Conservation (phyloP, 805 yeast species). For the Saturnispora diversa region DNA sequence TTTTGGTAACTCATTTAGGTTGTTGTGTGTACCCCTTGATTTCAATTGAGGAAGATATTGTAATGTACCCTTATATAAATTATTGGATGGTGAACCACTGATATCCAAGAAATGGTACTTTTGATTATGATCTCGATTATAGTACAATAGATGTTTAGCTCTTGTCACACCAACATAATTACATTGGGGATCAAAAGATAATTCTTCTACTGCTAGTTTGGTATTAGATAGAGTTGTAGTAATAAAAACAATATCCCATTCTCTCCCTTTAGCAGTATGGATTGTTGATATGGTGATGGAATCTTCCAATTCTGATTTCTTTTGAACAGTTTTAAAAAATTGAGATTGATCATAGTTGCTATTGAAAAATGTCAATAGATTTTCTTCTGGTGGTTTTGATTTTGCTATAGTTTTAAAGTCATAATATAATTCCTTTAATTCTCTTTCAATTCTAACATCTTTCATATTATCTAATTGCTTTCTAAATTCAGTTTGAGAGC, state of each 20-base stretch:
- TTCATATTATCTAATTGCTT: constrained; percentile 22
- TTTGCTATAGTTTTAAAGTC: constrained; percentile 23
- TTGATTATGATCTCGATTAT: constrained; percentile 22
- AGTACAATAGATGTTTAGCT: constrained; percentile 42
- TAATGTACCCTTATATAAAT: constrained; percentile 8
- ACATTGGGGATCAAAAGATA: constrained; percentile 8
- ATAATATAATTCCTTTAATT: constrained; percentile 32
- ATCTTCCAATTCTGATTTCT: constrained; percentile 16
- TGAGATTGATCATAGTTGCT: constrained; percentile 27
- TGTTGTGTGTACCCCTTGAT: constrained; percentile 3
- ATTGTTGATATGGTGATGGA: constrained; percentile 52
- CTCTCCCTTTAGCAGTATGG: constrained; percentile 69
- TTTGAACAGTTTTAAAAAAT: constrained; percentile 25
- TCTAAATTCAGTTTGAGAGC: constrained; percentile 30
- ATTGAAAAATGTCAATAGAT: constrained; percentile 35
- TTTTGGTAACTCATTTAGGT: constrained; percentile 11
- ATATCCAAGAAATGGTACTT: constrained; percentile 20
- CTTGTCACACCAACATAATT: constrained; percentile 63
- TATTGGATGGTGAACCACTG: neutral
- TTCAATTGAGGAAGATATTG: constrained; percentile 12
- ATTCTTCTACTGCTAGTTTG: neutral
- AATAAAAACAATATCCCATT: constrained; percentile 61
- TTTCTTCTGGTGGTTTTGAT: constrained; percentile 21
- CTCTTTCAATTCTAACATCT: constrained; percentile 23
- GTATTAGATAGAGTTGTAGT: constrained; percentile 7